Evolutionary conservation across 257 asterid genomes (phyloP), one percentile per base, ranked within the genome.

Genomic region (Catharanthus roseus): DNA sequence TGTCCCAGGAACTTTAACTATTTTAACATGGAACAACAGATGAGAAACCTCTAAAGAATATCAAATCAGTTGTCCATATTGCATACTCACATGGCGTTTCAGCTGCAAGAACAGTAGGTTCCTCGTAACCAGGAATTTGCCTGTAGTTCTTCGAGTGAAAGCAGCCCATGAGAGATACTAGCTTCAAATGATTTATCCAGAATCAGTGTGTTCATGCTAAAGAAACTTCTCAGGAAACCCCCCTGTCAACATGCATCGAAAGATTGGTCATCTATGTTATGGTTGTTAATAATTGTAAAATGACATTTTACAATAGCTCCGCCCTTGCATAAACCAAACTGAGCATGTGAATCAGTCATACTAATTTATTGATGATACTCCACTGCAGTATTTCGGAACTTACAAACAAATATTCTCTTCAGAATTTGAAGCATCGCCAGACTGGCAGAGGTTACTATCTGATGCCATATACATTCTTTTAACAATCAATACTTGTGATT

Each of bases 81-180:
- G 82, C 80, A 80, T 72, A 87, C 98, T 90, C 78, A 92, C 98
- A 92, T 65, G 86, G 91, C 15, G 98, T 92, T 82, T 92, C 97
- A 15, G 97, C 84, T 58, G 97, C 96, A 44, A 92, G 95, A 83
- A 90, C 69, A 56, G 82, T 53, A 44, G 97, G 97, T 47, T 92
- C 93, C 83, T 92, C 98, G 7, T 88, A 90, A 72, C 97, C 98
- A 29, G 89, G 97, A 67, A 77, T 41, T 55, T 76, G 75, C 60
- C 66, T 77, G 1, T 72, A 42, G 50, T 70, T 50, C 77, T 85
- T 92, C 68, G 98, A 90, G 75, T 77, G 77, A 67, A 78, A 75
- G 74, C 97, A 92, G 75, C 98, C 97, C 98, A 92, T 92, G 70
- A 58, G 67, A 65, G 69, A 31, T 58, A 11, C 34, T 68, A 69